Evolutionary conservation across 805 yeast species (phyloP).

Genomic region (Lipomyces sp.): DNA sequence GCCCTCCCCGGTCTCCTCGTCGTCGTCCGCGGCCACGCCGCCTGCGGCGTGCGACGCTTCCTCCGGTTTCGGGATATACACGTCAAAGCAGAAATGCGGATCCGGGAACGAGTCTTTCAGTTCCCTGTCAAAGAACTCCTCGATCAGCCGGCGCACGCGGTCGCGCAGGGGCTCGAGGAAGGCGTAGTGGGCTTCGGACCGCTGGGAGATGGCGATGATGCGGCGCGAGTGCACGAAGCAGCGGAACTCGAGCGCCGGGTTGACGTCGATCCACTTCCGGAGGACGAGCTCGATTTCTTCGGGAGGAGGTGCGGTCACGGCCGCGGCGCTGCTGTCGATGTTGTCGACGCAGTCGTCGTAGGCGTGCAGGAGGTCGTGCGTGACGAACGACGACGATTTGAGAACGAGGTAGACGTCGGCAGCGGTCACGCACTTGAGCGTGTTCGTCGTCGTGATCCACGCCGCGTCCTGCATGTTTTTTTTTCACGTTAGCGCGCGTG

Average conservation of each 20-base stretch:
- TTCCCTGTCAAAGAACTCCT: constrained; percentile 52
- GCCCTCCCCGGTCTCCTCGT: constrained; percentile 40
- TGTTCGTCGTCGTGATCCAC: constrained; percentile 82
- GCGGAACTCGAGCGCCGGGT: constrained; percentile 90
- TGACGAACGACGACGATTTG: constrained; percentile 83
- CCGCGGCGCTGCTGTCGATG: not conserved
- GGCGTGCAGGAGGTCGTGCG: constrained; percentile 76
- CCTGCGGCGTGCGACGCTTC: too few relatives aligned
- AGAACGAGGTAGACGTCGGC: constrained; percentile 76
- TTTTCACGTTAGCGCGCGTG: not conserved
- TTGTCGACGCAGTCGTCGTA: constrained; percentile 47
- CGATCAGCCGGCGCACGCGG: constrained; percentile 48
- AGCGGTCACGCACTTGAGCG: constrained; percentile 65
- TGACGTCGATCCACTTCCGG: constrained; percentile 76
- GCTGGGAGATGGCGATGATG: constrained; percentile 73
- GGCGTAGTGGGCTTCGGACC: constrained; percentile 81
- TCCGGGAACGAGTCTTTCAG: constrained; percentile 52
- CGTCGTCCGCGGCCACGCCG: too few relatives aligned
- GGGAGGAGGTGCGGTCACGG: not conserved
- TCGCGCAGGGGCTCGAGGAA: constrained; percentile 56
- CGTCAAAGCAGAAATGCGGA: constrained; percentile 52
- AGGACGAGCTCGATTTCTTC: constrained; percentile 61
- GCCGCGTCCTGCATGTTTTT: constrained; percentile 59
- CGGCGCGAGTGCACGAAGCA: constrained; percentile 66
- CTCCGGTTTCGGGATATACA: constrained; percentile 76